Evolutionary conservation across 495 filamentous ascomycete genomes (phyloP).

Genomic region (Neurospora sp.): DNA sequence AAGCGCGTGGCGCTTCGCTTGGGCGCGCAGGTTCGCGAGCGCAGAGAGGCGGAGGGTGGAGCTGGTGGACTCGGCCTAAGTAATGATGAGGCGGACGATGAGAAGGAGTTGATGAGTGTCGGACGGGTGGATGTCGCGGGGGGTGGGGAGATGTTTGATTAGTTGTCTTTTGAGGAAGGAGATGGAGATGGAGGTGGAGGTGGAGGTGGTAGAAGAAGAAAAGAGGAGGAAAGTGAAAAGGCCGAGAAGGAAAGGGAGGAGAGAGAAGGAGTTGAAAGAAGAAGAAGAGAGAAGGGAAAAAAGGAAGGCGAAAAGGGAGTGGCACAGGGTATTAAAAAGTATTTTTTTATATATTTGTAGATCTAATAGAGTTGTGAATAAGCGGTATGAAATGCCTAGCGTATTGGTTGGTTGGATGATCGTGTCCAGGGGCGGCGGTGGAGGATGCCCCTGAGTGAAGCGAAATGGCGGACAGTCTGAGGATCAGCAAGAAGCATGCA

Average conservation of each 20-base stretch:
- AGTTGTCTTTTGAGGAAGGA: not conserved
- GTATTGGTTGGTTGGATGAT: not conserved
- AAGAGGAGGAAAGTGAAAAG: not conserved
- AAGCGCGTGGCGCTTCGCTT: slow-evolving; percentile 80
- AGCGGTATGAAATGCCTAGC: not conserved
- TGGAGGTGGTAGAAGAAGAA: not conserved
- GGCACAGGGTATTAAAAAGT: not conserved
- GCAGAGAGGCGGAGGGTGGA: slow-evolving; percentile 82
- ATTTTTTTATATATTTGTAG: not conserved
- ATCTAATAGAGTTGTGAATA: not conserved
- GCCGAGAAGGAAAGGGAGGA: not conserved
- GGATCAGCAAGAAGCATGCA: too few species aligned
- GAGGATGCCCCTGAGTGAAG: not conserved
- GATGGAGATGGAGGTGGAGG: too few species aligned
- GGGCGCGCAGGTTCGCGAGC: slow-evolving; percentile 72
- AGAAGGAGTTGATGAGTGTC: slow-evolving; percentile 91
- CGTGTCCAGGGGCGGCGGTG: not conserved
- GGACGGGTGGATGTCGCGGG: slow-evolving; percentile 80
- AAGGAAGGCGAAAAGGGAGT: not conserved
- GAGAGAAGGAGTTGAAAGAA: not conserved
- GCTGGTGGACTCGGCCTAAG: slow-evolving; percentile 72
- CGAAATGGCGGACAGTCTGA: not conserved
- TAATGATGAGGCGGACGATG: slow-evolving; percentile 86
- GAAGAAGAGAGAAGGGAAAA: not conserved
- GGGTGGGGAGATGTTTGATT: slow-evolving; percentile 38